These are phyloP conservation scores for Bassia scoparia DNA, from an alignment of 148 eudicot genomes.

Conservation along the genomic window DNA sequence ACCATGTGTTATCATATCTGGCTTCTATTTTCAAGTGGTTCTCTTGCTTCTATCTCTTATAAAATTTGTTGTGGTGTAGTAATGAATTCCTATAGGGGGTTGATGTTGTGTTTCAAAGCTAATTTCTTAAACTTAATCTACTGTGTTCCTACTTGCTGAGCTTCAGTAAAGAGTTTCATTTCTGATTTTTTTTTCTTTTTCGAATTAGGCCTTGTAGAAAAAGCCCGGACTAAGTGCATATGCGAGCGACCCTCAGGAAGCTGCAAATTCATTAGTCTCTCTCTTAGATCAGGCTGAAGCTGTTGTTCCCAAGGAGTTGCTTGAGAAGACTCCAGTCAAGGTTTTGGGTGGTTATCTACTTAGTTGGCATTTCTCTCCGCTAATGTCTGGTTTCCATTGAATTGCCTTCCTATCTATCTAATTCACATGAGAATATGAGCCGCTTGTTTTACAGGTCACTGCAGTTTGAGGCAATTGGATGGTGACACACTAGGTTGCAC, in stretches of 20 bases:
- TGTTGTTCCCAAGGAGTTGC: slow-evolving; percentile 68
- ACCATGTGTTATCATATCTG: not conserved
- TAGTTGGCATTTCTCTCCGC: slow-evolving; percentile 3
- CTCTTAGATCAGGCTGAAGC: slow-evolving; percentile 66
- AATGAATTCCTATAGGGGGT: not conserved
- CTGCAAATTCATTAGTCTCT: slow-evolving; percentile 64
- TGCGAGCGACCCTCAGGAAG: slow-evolving; percentile 76
- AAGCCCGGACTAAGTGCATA: slow-evolving; percentile 84
- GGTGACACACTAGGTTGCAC: slow-evolving; percentile 85
- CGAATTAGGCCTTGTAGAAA: slow-evolving; percentile 36
- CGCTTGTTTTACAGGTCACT: slow-evolving; percentile 58
- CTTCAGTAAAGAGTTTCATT: not conserved
- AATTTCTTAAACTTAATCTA: not conserved
- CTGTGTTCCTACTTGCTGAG: not conserved
- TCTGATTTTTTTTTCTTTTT: not conserved
- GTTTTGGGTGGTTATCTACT: slow-evolving; percentile 65
- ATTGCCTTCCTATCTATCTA: not conserved
- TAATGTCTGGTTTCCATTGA: not conserved
- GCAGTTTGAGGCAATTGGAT: slow-evolving; percentile 86
- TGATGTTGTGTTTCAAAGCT: not conserved
- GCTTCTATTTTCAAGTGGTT: not conserved
- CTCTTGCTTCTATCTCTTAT: not conserved
- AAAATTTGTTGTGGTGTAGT: not conserved
- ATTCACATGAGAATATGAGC: not conserved
- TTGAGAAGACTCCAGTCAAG: slow-evolving; percentile 72